Evolutionary conservation across 148 eudicot species (phyloP).

Genomic region (Oxyria digyna): DNA sequence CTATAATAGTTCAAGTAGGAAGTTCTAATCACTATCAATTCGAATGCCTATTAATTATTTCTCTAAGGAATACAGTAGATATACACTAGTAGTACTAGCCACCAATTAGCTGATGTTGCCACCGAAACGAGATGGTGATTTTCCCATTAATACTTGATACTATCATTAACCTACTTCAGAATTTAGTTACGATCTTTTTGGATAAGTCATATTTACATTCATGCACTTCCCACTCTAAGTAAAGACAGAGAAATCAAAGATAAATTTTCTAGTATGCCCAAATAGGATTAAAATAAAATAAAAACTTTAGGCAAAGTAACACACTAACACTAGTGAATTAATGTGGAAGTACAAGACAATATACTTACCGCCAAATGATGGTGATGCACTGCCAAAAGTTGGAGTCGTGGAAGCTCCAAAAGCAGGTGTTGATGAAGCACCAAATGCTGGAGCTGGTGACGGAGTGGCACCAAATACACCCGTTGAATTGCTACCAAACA

Average conservation of each 20-base stretch:
- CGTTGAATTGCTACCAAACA: conserved; percentile 83
- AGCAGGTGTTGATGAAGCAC: conserved; percentile 67
- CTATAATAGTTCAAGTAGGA: too few species aligned
- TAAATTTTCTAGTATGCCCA: neutral
- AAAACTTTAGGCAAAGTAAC: neutral
- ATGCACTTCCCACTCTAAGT: neutral
- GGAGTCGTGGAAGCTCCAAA: conserved; percentile 57
- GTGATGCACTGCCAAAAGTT: conserved; percentile 59
- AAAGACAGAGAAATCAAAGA: neutral
- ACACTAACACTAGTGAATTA: neutral
- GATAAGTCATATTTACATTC: neutral
- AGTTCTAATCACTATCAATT: too few species aligned
- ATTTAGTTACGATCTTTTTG: neutral
- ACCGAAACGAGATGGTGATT: neutral
- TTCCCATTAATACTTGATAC: neutral
- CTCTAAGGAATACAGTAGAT: neutral
- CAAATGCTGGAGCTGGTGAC: conserved; percentile 66
- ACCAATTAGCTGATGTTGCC: neutral
- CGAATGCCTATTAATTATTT: too few species aligned
- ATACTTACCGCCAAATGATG: conserved; percentile 62
- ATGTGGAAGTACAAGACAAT: neutral
- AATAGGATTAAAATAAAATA: neutral
- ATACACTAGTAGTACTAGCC: neutral
- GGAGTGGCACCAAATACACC: conserved; percentile 80
- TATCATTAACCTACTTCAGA: neutral